Percentiles rank a stretch among this genome's conserved stretches.
These are phyloP conservation scores for Epichloe bromicola DNA, from an alignment of 2,329 filamentous ascomycete species.

Conservation along the genomic window DNA sequence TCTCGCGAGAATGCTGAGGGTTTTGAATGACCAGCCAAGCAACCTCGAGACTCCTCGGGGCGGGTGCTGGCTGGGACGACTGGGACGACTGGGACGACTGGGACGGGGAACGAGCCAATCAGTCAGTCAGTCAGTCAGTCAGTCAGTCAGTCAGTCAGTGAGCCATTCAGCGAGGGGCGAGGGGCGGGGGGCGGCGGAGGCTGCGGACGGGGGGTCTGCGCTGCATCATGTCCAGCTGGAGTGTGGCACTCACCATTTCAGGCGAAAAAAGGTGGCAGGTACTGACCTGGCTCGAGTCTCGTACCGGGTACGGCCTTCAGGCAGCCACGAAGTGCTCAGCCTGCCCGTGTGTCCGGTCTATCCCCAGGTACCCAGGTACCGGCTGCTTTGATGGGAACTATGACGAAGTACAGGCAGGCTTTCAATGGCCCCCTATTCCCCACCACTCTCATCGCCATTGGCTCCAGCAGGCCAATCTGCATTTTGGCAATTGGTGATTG, in stretches of 20 bases:
- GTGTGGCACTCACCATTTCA: not conserved
- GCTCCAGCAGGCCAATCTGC: not conserved
- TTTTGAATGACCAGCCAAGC: slow-evolving; percentile 18
- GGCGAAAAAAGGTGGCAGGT: not conserved
- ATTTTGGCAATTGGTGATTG: slow-evolving; percentile 1
- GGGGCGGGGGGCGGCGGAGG: no score
- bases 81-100: no score
- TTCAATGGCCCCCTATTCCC: not conserved
- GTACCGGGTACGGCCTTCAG: no score
- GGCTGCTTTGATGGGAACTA: not conserved
- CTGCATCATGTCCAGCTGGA: not conserved
- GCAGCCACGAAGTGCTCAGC: no score
- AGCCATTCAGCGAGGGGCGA: not conserved
- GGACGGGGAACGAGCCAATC: not conserved
- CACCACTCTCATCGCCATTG: not conserved
- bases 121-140: not conserved
- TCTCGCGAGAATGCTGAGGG: slow-evolving; percentile 7
- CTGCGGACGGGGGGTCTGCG: no score
- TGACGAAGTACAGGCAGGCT: not conserved
- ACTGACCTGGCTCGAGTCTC: not conserved
- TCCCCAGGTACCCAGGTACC: no score
- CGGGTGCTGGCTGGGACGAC: not conserved
- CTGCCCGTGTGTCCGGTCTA: no score
- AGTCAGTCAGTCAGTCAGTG: not conserved
- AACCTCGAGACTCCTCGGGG: no score